A percentile compares a stretch with the other conserved stretches of the same genome.
phyloP scores from a whole-genome alignment of 2,329 filamentous ascomycete species.

The Exophiala lecanii-corni region DNA sequence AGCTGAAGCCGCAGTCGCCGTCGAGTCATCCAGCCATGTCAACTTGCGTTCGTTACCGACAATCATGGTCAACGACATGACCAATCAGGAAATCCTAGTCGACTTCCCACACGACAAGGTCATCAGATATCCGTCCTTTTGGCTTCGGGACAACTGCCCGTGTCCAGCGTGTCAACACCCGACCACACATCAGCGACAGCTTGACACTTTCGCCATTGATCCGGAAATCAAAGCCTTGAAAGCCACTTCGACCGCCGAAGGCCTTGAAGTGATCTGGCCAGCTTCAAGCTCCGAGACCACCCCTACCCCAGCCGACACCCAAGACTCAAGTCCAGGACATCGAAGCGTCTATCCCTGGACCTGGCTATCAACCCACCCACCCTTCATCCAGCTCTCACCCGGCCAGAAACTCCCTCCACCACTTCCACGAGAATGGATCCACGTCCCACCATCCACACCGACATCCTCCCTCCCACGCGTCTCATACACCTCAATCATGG shows the following conservation, averaged over 20 bases:
- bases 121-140: conserved; percentile 25
- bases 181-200: conserved; percentile 63
- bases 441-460: conserved; percentile 9
- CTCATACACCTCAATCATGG: conserved; percentile 60
- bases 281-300: conserved; percentile 2
- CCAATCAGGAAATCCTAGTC: conserved; percentile 26
- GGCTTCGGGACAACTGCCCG: conserved; percentile 65
- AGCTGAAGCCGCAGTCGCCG: too few species aligned
- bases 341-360: conserved; percentile 61
- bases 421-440: conserved; percentile 14
- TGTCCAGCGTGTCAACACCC: conserved; percentile 64
- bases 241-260: conserved; percentile 9
- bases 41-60: conserved; percentile 6
- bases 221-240: conserved; percentile 8
- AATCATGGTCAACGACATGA: conserved; percentile 26
- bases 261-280: conserved; percentile 20
- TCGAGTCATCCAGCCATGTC: too few species aligned
- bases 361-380: conserved; percentile 52
- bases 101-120: conserved; percentile 20
- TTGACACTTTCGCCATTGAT: conserved; percentile 63
- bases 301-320: conserved; percentile 47
- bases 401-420: conserved; percentile 1
- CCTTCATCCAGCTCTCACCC: conserved; percentile 29
- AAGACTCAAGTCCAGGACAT: conserved; percentile 50
- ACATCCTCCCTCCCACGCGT: conserved; percentile 8